phyloP scores from a whole-genome alignment of 2,329 filamentous ascomycete genomes.

The Talaromyces sp. region DNA sequence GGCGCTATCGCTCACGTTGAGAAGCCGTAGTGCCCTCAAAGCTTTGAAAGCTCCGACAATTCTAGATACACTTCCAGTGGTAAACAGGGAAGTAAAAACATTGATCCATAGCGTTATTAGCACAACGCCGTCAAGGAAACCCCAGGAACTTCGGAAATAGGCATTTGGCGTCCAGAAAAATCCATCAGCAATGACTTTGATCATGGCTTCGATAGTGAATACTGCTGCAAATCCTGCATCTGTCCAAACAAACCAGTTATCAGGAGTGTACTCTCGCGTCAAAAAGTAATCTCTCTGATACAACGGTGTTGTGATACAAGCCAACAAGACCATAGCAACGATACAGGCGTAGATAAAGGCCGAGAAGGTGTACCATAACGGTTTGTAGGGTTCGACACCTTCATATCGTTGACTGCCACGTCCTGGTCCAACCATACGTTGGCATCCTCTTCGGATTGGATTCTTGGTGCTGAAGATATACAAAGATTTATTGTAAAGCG shows the following conservation, averaged over 20 bases:
- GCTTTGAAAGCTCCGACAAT: constrained; percentile 97
- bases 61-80: constrained; percentile 80
- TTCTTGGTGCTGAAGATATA: constrained; percentile 81
- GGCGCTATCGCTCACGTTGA: constrained; percentile 95
- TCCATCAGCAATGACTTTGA: constrained; percentile 94
- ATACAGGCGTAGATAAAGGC: constrained; percentile 92
- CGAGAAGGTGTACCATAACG: constrained; percentile 89
- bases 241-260: constrained; percentile 93
- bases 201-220: constrained; percentile 79
- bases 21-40: constrained; percentile 78
- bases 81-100: constrained; percentile 74
- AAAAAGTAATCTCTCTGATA: constrained; percentile 87
- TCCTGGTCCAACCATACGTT: constrained; percentile 85
- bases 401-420: constrained; percentile 83
- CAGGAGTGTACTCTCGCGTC: constrained; percentile 55
- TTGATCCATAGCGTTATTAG: constrained; percentile 94
- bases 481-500: constrained; percentile 86
- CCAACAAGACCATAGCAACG: constrained; percentile 94
- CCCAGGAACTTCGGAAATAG: constrained; percentile 95
- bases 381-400: constrained; percentile 82
- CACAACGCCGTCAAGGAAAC: constrained; percentile 89
- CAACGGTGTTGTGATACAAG: constrained; percentile 88
- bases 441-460: constrained; percentile 75
- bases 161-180: constrained; percentile 97
- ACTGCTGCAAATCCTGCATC: constrained; percentile 85